Evolutionary conservation across 2,329 filamentous ascomycete genomes (phyloP).

Genomic region (Paraphoma chrysanthemicola): DNA sequence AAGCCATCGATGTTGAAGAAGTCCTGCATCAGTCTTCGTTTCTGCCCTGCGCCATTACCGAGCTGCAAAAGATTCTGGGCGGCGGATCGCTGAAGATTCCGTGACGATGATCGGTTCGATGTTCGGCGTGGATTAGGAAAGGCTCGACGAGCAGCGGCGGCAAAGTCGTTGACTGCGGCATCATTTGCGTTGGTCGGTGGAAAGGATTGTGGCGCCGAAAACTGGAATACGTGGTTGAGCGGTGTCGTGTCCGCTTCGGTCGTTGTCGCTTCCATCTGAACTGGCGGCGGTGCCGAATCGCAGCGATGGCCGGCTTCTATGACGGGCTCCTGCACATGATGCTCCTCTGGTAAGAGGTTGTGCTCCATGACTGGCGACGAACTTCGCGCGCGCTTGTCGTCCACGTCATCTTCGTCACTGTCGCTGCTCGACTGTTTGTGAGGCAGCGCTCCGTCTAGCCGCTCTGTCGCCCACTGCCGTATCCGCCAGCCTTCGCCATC

Average conservation of each 20-base stretch:
- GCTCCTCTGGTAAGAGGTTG: conserved; percentile 53
- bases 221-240: conserved; percentile 64
- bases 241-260: conserved; percentile 36
- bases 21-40: conserved; percentile 75
- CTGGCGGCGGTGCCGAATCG: conserved; percentile 46
- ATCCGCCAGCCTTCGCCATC: conserved; percentile 79
- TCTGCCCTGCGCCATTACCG: conserved; percentile 71
- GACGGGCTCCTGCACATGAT: conserved; percentile 30
- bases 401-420: conserved; percentile 72
- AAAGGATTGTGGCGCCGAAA: conserved; percentile 69
- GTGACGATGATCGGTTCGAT: conserved; percentile 44
- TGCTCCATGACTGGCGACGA: conserved; percentile 66
- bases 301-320: conserved; percentile 26
- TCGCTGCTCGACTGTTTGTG: conserved; percentile 62
- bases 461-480: conserved; percentile 72
- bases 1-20: conserved; percentile 75
- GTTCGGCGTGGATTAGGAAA: conserved; percentile 43
- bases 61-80: conserved; percentile 54
- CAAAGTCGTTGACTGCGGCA: conserved; percentile 27
- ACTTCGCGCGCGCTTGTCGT: conserved; percentile 64
- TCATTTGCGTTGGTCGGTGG: conserved; percentile 55
- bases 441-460: conserved; percentile 68
- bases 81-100: conserved; percentile 39
- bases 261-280: conserved; percentile 48
- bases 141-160: conserved; percentile 38